Evolutionary conservation across 2,329 filamentous ascomycete genomes (phyloP), one percentile per base, ranked within the genome.

Genomic region (Xylaria arbuscula): DNA sequence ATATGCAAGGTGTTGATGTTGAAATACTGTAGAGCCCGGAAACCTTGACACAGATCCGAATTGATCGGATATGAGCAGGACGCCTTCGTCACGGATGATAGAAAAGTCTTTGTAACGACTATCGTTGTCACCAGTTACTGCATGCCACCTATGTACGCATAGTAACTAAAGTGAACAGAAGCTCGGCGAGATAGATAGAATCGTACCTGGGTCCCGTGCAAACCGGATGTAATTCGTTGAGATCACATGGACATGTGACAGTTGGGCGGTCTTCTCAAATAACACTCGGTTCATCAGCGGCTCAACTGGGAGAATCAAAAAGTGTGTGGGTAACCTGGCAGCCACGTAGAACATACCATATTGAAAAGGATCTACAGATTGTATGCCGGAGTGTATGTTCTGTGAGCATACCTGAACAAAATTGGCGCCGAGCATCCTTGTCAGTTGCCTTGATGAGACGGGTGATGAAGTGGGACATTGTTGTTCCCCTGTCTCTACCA

Each of bases 391-490:
- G 22, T 42, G 50, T n/a, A 17, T 28, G n/a, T 47, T 38, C 53
- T 68, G 57, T 28, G 48, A 15, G 34, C 8, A 57, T 8, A 51
- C 15, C 38, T 19, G 9, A n/a, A 24, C 19, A 42, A 22, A 28
- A 48, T 54, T 24, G 56, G 57, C 42, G 40, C 28, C 11, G 42
- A 32, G 32, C 22, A 45, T 22, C 32, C 32, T 47, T 55, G 42
- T 17, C 28, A 28, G 45, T 55, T 24, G 24, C 28, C 59, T 62
- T n/a, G 10, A 54, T 19, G 15, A 17, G 36, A 40, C 9, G 51
- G 51, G 59, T 42, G 51, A 47, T 51, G 17, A 59, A 59, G 53
- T 61, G 57, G 56, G 45, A 48, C 51, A 58, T 45, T 55, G 17
- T 48, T 22, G 42, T n/a, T 2, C 50, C n/a, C 40, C 42, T 63